Conservation (phyloP, 192 early-diverging fungal genomes). For the Coemansia erecta region DNA sequence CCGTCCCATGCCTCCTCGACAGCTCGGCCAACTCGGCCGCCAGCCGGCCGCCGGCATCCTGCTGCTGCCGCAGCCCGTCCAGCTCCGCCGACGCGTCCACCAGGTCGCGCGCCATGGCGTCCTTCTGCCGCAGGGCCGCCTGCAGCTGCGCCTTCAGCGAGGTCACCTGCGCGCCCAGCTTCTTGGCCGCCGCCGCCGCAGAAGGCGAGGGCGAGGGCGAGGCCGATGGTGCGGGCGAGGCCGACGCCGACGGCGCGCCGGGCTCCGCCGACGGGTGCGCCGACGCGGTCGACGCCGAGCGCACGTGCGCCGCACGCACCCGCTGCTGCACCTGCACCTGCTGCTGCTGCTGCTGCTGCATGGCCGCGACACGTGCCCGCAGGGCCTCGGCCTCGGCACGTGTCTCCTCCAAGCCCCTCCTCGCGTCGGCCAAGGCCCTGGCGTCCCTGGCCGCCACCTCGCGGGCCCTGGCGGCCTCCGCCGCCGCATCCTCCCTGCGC, state of each 20-base stretch:
- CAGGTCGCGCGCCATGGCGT: conserved; percentile 50
- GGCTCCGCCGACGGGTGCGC: no score
- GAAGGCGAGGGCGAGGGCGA: neutral
- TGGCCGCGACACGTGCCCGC: no score
- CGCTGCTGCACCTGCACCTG: no score
- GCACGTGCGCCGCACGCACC: no score
- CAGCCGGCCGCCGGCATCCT: conserved; percentile 17
- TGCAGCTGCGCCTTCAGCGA: conserved; percentile 52
- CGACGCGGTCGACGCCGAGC: no score
- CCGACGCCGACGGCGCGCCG: neutral
- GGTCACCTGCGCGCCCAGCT: conserved; percentile 42
- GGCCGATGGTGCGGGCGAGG: neutral
- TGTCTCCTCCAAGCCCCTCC: no score
- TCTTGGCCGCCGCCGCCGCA: conserved; percentile 17
- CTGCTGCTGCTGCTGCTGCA: no score
- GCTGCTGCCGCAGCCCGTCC: conserved; percentile 52
- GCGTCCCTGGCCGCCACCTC: no score
- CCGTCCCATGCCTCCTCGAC: conserved; percentile 58
- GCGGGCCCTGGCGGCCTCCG: no score
- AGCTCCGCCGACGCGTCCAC: conserved; percentile 65
- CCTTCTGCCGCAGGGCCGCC: conserved; percentile 37
- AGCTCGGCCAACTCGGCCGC: conserved; percentile 60
- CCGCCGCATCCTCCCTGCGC: no score
- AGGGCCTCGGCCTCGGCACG: no score
- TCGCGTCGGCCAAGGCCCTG: no score